phyloP scores from a whole-genome alignment of 129 eudicot genomes.

The Lactuca saligna region DNA sequence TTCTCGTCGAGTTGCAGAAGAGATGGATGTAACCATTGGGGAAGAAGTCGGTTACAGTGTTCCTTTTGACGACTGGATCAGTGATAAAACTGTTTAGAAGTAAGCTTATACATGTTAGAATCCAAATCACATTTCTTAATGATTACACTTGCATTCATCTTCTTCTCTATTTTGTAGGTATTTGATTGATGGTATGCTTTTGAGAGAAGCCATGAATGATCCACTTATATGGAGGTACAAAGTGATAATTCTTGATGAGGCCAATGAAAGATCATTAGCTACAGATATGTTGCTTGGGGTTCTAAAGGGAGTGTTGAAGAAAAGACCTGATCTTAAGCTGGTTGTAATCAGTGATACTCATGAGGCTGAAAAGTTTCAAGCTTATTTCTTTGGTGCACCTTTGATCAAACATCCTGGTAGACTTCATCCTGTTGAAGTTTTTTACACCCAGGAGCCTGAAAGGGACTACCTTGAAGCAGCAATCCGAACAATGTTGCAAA shows the following conservation, averaged over 20 bases:
- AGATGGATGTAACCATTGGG: slow-evolving; percentile 94
- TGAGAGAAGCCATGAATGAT: slow-evolving; percentile 98
- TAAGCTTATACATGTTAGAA: slow-evolving; percentile 23
- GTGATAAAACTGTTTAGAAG: slow-evolving; percentile 84
- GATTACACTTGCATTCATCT: neutral
- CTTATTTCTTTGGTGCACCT: slow-evolving; percentile 87
- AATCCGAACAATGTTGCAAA: slow-evolving; percentile 74
- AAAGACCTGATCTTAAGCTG: slow-evolving; percentile 83
- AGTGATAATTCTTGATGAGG: slow-evolving; percentile 95
- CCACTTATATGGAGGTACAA: slow-evolving; percentile 84
- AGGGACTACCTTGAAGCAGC: slow-evolving; percentile 97
- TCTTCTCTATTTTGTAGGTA: slow-evolving; percentile 40
- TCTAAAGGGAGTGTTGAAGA: slow-evolving; percentile 83
- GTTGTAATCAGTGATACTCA: slow-evolving; percentile 99
- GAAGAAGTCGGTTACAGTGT: slow-evolving; percentile 98
- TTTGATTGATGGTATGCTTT: slow-evolving; percentile 96
- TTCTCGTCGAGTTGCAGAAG: slow-evolving; percentile 95
- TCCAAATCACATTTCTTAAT: too few relatives aligned
- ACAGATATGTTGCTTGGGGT: slow-evolving; percentile 95
- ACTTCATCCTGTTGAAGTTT: slow-evolving; percentile 93
- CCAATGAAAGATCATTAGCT: slow-evolving; percentile 93
- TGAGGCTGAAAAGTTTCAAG: slow-evolving; percentile 96
- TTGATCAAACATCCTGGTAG: slow-evolving; percentile 99
- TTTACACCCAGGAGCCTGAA: slow-evolving; percentile 94
- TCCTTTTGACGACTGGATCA: slow-evolving; percentile 90